A percentile compares a stretch with the other conserved stretches of the same genome.
Conservation (phyloP, 2,329 filamentous ascomycete species). For the Verticillium alfalfae region DNA sequence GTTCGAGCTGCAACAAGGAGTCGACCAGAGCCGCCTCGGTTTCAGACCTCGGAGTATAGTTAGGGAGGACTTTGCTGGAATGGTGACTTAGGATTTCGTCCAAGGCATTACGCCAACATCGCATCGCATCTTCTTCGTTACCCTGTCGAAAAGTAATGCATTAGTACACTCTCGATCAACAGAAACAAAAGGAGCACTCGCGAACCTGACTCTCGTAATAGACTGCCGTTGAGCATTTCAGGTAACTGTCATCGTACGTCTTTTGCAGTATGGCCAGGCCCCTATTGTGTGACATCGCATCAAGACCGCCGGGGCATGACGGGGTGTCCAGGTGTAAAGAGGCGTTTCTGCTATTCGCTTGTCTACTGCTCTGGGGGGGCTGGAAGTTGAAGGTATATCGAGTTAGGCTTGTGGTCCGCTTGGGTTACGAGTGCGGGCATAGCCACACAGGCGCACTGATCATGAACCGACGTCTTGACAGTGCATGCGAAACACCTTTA, state of each 20-base stretch:
- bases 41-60: slow-evolving; percentile 67
- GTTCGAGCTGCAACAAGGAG: slow-evolving; percentile 74
- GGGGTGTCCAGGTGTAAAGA: background rate
- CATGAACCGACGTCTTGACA: background rate
- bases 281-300: slow-evolving; percentile 47
- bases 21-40: slow-evolving; percentile 80
- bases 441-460: background rate
- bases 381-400: background rate
- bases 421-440: background rate
- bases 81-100: slow-evolving; percentile 86
- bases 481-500: too few species aligned
- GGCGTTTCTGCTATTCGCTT: background rate
- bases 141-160: slow-evolving; percentile 47
- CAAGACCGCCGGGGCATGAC: background rate
- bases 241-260: slow-evolving; percentile 94
- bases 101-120: slow-evolving; percentile 84
- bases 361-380: background rate
- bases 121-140: slow-evolving; percentile 83
- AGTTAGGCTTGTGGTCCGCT: background rate
- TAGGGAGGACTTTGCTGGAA: slow-evolving; percentile 65
- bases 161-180: slow-evolving; percentile 5
- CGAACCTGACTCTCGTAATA: slow-evolving; percentile 89
- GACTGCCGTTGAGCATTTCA: slow-evolving; percentile 90
- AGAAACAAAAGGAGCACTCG: slow-evolving; percentile 1
- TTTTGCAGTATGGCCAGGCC: slow-evolving; percentile 77